phyloP scores from a whole-genome alignment of 1,284 basidiomycete species.

The Marasmius fiardii region DNA sequence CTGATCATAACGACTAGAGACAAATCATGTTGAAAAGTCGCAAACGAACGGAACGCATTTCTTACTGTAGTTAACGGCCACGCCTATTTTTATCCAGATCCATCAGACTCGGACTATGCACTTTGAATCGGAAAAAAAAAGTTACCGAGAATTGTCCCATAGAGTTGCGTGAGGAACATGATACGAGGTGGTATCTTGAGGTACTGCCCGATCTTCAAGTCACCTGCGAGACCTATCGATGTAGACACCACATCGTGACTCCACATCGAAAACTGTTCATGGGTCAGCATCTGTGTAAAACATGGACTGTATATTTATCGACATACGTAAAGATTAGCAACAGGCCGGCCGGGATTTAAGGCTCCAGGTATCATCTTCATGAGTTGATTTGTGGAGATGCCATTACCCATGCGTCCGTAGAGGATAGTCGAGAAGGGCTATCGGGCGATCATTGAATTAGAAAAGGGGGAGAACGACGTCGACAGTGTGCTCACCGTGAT shows the following conservation, averaged over 20 bases:
- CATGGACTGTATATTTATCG: not conserved
- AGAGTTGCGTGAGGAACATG: slow-evolving; percentile 66
- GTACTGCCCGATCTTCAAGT: slow-evolving; percentile 77
- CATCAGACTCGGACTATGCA: not conserved
- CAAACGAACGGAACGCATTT: not conserved
- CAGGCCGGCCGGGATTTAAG: slow-evolving; percentile 58
- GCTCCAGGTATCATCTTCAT: slow-evolving; percentile 69
- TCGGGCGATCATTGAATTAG: not conserved
- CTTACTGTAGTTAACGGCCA: slow-evolving; percentile 3
- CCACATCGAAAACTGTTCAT: slow-evolving; percentile 58
- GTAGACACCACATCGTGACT: slow-evolving; percentile 54
- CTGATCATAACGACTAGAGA: slow-evolving; percentile 40
- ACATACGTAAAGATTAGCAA: slow-evolving; percentile 63
- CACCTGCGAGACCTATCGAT: slow-evolving; percentile 47
- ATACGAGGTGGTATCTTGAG: slow-evolving; percentile 71
- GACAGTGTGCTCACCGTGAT: slow-evolving; percentile 25
- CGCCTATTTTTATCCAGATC: not conserved
- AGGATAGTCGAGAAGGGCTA: slow-evolving; percentile 39
- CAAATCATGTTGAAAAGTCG: not conserved
- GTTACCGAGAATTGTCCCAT: slow-evolving; percentile 57
- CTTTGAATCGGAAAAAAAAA: slow-evolving; percentile 7
- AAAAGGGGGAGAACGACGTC: slow-evolving; percentile 12
- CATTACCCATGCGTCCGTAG: slow-evolving; percentile 53
- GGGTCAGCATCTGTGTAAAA: not conserved
- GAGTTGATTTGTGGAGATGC: slow-evolving; percentile 55